phyloP scores from a whole-genome alignment of 2,329 filamentous ascomycete species.

The Westerdykella aurantiaca region DNA sequence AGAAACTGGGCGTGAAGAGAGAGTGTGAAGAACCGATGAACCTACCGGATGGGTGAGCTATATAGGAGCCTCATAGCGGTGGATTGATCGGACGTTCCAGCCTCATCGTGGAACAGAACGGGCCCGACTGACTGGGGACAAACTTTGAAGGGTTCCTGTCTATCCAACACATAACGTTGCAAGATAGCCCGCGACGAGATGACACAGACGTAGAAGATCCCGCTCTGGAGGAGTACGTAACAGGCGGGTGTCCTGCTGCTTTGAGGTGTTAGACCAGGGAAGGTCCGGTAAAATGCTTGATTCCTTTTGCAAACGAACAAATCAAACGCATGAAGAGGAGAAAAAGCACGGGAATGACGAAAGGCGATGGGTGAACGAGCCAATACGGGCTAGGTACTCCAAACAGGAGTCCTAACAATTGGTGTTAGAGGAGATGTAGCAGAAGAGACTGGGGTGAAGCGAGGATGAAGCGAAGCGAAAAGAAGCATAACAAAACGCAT shows the following conservation, averaged over 20 bases:
- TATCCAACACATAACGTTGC: conserved; percentile 32
- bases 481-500: conserved; percentile 32
- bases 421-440: conserved; percentile 32
- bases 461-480: conserved; percentile 8
- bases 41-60: conserved; percentile 5
- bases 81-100: neutral
- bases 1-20: conserved; percentile 11
- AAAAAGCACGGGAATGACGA: conserved; percentile 14
- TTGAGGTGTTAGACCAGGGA: conserved; percentile 15
- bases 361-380: conserved; percentile 13
- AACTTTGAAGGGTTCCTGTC: conserved; percentile 23
- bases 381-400: conserved; percentile 13
- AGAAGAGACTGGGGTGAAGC: conserved; percentile 19
- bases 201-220: conserved; percentile 3
- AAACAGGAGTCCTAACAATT: conserved; percentile 26
- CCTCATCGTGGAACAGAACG: too few relatives aligned
- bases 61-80: conserved; percentile 14
- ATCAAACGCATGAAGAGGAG: conserved; percentile 28
- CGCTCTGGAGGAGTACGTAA: conserved; percentile 14
- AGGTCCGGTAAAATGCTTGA: conserved; percentile 12
- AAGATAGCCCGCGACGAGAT: conserved; percentile 20
- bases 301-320: conserved; percentile 21
- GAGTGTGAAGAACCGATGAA: conserved; percentile 1
- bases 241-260: conserved; percentile 20
- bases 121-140: conserved; percentile 2